Conservation (phyloP, 305 asterid genomes). For the Nicotiana rustica region DNA sequence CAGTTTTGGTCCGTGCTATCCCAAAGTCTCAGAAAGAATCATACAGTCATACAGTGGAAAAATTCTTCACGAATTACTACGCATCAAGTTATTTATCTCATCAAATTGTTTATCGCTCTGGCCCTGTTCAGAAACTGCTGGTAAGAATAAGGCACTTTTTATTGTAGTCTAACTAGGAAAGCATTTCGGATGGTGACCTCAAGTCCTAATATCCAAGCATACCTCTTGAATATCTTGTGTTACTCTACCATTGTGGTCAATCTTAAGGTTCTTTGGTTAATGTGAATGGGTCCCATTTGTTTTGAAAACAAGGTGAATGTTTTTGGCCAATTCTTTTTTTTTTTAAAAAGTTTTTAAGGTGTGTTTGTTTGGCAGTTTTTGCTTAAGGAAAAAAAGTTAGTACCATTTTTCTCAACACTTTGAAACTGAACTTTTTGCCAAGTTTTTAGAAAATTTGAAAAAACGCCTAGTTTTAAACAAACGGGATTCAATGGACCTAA, state of each 20-base stretch:
- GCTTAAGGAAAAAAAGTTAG: not conserved
- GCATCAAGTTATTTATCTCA: conserved; percentile 91
- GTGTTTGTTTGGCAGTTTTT: not conserved
- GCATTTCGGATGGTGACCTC: conserved; percentile 8
- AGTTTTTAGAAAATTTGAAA: too few species aligned
- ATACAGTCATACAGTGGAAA: conserved; percentile 62
- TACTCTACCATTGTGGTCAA: not conserved
- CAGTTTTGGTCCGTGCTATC: conserved; percentile 92
- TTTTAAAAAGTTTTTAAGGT: not conserved
- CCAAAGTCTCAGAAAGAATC: conserved; percentile 80
- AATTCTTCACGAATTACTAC: conserved; percentile 77
- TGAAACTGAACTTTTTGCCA: not conserved
- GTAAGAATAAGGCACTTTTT: conserved; percentile 53
- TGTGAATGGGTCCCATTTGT: not conserved
- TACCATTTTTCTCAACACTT: not conserved
- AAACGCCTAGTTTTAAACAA: not conserved
- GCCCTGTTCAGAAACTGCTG: conserved; percentile 84
- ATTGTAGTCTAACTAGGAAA: conserved; percentile 26
- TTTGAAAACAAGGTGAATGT: conserved; percentile 6
- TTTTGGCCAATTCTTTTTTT: not conserved
- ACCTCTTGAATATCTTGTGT: not conserved
- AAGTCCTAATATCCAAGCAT: not conserved
- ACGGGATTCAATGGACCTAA: not conserved
- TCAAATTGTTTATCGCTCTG: conserved; percentile 84
- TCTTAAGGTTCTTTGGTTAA: not conserved